Base-by-base conservation (phyloP, 2,329 filamentous ascomycete genomes). In the Ilyonectria sp. region DNA sequence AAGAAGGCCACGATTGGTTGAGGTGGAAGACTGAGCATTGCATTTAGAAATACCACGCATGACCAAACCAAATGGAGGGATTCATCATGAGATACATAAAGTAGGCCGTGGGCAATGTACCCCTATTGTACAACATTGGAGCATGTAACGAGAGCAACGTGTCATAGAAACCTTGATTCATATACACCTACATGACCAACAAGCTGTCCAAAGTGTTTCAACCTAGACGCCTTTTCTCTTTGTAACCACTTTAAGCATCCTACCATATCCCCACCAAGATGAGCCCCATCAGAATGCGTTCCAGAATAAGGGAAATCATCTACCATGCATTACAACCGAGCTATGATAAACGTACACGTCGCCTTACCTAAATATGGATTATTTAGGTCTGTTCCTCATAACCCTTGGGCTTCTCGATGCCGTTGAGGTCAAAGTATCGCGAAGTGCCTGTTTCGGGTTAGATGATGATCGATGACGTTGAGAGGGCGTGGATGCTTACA, bases 341-440 rank as follows among this genome's bases (percentile, higher is more conserved):
- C 54, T 67, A 72, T 74, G 67, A 68, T 69, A 71, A 57, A 72
- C 54, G 60, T 74, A 71, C 71, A 75, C 65, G 58, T 40, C 49
- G 37, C 62, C 29, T 50, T 13, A 17, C 31, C 44, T 46, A 61
- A 53, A 60, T 15, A 35, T 58, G 13, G 58, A 21, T 55, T 37
- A 8, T 70, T 78, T 85, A 87, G 73, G 86, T 82, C 82, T 95
- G 87, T 73, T 90, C 88, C 79, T 97, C 91, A 83, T 93, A 97
- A 70, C 95, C 96, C 74, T 91, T 89, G 15, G 96, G 96, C 85
- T 96, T 97, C 69, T 91, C 83, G 80, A 95, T 83, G 63, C 90
- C 88, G 81, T 95, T 97, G 76, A 94, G 81, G 52, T 98, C 93
- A 79, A 93, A 98, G 85, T 88, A 99, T 75, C 92, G 90, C 37